These are phyloP conservation scores for Pleurotus tuoliensis DNA, from an alignment of 768 basidiomycete species.

Conservation along the genomic window DNA sequence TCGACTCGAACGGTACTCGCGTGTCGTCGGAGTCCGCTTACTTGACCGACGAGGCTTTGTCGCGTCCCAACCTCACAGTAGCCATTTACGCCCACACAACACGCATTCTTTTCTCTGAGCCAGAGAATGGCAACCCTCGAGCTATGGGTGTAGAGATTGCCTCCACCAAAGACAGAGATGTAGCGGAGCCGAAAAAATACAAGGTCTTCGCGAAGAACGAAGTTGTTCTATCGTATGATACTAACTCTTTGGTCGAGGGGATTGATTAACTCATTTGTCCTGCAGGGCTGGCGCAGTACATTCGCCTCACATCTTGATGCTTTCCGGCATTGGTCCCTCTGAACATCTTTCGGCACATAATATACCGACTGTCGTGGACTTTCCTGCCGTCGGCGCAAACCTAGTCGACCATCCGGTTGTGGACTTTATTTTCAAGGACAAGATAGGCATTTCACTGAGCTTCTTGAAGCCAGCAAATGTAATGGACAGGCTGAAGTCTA, in stretches of 20 bases:
- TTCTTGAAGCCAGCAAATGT: conserved; percentile 33
- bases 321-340: conserved; percentile 76
- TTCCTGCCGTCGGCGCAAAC: conserved; percentile 72
- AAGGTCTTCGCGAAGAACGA: conserved; percentile 48
- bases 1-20: conserved; percentile 44
- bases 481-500: conserved; percentile 20
- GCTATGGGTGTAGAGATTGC: conserved; percentile 59
- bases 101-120: conserved; percentile 42
- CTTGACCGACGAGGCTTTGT: conserved; percentile 54
- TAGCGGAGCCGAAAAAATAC: conserved; percentile 22
- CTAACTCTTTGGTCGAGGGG: too few relatives aligned
- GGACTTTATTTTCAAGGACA: conserved; percentile 51
- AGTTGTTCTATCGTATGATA: conserved; percentile 50
- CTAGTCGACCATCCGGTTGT: conserved; percentile 70
- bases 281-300: conserved; percentile 60
- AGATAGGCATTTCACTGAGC: conserved; percentile 37
- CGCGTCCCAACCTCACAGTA: conserved; percentile 58
- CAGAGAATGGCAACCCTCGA: conserved; percentile 24
- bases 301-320: conserved; percentile 65
- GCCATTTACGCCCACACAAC: conserved; percentile 50
- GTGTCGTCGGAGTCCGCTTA: conserved; percentile 63
- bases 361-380: conserved; percentile 58
- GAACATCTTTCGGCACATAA: conserved; percentile 46
- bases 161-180: conserved; percentile 24
- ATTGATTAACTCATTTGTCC: background rate